Evolutionary conservation across 179 eudicot genomes (phyloP).

Genomic region (Silene vulgaris): DNA sequence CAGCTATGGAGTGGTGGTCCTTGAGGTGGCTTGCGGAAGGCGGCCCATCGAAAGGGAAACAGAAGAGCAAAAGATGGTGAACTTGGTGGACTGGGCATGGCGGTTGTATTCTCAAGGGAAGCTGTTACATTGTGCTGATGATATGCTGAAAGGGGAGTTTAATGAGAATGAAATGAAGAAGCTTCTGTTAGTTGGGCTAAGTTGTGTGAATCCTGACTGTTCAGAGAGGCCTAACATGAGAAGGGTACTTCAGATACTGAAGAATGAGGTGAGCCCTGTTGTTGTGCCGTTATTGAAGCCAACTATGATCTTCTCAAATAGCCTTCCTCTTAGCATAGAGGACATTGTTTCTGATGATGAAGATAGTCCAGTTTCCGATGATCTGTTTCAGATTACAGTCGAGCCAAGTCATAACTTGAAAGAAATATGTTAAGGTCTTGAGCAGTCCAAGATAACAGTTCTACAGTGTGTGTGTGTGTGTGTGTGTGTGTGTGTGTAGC

Average conservation of each 20-base stretch:
- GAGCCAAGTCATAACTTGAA: constrained; percentile 23
- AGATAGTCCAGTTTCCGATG: constrained; percentile 24
- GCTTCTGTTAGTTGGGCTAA: constrained; percentile 61
- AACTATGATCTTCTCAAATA: constrained; percentile 56
- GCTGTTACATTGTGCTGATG: constrained; percentile 54
- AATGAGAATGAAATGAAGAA: constrained; percentile 47
- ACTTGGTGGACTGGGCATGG: constrained; percentile 93
- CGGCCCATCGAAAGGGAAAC: constrained; percentile 72
- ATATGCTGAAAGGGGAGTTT: constrained; percentile 47
- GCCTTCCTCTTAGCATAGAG: constrained; percentile 51
- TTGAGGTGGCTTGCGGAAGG: constrained; percentile 79
- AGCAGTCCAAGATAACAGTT: background rate
- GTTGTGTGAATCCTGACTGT: constrained; percentile 75
- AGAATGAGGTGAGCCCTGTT: constrained; percentile 46
- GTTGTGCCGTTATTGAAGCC: constrained; percentile 65
- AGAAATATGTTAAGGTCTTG: constrained; percentile 14
- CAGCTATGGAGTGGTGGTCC: constrained; percentile 88
- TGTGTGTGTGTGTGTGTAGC: background rate
- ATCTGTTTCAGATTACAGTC: constrained; percentile 32
- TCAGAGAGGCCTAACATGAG: constrained; percentile 72
- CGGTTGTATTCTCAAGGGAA: constrained; percentile 54
- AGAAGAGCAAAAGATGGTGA: constrained; percentile 43
- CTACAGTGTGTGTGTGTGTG: background rate
- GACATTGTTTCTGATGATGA: constrained; percentile 66
- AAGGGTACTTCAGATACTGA: constrained; percentile 68